phyloP scores from a whole-genome alignment of 352 stramenopile genomes.

The Pythium inflatum region DNA sequence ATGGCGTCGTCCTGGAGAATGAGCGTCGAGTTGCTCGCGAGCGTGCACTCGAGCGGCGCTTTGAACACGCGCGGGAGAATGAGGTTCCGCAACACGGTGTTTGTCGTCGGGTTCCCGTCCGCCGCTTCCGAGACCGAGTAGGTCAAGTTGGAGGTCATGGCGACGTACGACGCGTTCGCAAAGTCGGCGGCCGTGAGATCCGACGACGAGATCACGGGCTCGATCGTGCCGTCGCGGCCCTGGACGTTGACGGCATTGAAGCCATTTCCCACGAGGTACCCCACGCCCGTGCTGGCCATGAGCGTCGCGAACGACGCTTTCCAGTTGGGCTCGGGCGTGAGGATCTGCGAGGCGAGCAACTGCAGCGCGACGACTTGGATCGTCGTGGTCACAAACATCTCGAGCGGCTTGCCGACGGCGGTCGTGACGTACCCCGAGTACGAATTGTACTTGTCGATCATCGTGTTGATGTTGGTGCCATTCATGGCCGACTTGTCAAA shows the following conservation, averaged over 20 bases:
- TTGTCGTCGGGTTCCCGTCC: slow-evolving; percentile 3
- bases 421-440: slow-evolving; percentile 17
- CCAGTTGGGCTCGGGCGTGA: background rate
- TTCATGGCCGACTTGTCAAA: background rate
- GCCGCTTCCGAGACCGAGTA: slow-evolving; percentile 2
- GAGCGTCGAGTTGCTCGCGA: background rate
- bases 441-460: slow-evolving; percentile 30
- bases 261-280: slow-evolving; percentile 21
- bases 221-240: background rate
- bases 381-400: slow-evolving; percentile 14
- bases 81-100: slow-evolving; percentile 23
- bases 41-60: background rate
- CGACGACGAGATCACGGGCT: background rate
- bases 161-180: background rate
- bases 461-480: background rate
- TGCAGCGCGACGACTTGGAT: slow-evolving; percentile 16
- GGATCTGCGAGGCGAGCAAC: background rate
- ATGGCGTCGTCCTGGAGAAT: slow-evolving; percentile 9
- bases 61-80: slow-evolving; percentile 13
- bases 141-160: slow-evolving; percentile 9
- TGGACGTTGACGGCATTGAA: slow-evolving; percentile 25
- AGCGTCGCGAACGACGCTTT: background rate
- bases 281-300: background rate
- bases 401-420: slow-evolving; percentile 14
- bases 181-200: slow-evolving; percentile 5